A percentile compares a stretch with the other conserved stretches of the same genome.
These are phyloP conservation scores for Panellus pusillus DNA, from an alignment of 768 basidiomycete species.

Conservation along the genomic window DNA sequence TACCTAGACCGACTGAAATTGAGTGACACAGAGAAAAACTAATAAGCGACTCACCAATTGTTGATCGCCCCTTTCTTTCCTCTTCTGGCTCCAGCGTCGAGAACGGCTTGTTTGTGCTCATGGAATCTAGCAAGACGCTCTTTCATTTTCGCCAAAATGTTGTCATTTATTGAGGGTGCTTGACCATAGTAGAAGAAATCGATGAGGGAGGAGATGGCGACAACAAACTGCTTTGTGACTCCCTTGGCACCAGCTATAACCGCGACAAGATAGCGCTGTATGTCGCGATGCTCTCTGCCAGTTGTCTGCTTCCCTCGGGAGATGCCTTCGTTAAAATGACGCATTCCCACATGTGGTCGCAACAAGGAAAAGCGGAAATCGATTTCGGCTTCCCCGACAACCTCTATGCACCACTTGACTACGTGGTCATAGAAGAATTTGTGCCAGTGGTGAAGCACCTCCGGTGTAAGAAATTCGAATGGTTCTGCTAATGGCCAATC, in stretches of 20 bases:
- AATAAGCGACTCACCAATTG: too few species aligned
- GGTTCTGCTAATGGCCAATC: constrained; percentile 25
- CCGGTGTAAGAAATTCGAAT: constrained; percentile 24
- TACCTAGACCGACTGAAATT: constrained; percentile 25
- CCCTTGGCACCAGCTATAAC: neutral
- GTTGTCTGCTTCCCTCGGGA: constrained; percentile 27
- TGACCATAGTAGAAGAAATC: neutral
- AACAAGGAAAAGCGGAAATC: constrained; percentile 27
- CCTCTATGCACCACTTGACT: constrained; percentile 23
- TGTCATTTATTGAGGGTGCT: neutral
- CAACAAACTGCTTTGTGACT: too few species aligned
- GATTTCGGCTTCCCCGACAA: constrained; percentile 25
- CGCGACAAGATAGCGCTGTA: constrained; percentile 23
- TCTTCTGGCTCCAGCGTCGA: too few species aligned
- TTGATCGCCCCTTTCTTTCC: too few species aligned
- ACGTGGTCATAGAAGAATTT: constrained; percentile 29
- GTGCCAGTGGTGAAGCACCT: constrained; percentile 29
- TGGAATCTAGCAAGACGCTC: constrained; percentile 26
- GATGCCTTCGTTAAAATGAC: constrained; percentile 30
- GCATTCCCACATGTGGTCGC: constrained; percentile 22
- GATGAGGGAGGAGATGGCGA: neutral
- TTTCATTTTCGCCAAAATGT: constrained; percentile 4
- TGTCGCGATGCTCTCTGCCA: constrained; percentile 28
- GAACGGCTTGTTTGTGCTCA: constrained; percentile 27
- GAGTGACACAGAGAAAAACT: too few species aligned